phyloP scores from a whole-genome alignment of 1,139 yeast genomes.

The Geotrichum histeridarum region DNA sequence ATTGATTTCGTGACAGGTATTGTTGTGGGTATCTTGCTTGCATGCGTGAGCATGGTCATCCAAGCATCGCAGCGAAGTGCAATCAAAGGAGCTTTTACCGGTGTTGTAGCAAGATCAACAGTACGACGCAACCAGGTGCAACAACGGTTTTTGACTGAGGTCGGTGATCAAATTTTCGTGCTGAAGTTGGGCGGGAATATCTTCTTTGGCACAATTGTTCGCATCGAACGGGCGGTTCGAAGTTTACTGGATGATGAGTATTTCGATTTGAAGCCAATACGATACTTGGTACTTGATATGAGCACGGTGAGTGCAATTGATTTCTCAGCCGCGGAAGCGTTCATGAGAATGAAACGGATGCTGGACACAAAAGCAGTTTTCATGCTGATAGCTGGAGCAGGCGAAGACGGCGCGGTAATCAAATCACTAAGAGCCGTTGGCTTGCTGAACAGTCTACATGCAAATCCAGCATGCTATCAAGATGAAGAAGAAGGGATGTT shows the following conservation, averaged over 20 bases:
- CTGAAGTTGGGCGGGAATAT: conserved; percentile 80
- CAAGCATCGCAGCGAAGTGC: conserved; percentile 86
- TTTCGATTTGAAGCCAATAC: conserved; percentile 54
- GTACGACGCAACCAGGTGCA: conserved; percentile 89
- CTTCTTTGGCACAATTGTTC: conserved; percentile 92
- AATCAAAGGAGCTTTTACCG: conserved; percentile 79
- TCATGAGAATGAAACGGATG: conserved; percentile 76
- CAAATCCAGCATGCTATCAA: background rate
- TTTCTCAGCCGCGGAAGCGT: conserved; percentile 94
- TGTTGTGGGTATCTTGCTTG: conserved; percentile 80
- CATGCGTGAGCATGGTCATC: conserved; percentile 86
- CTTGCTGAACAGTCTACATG: conserved; percentile 45
- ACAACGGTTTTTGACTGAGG: conserved; percentile 74
- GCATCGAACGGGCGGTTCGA: conserved; percentile 73
- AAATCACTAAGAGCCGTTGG: conserved; percentile 66
- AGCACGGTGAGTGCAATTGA: conserved; percentile 78
- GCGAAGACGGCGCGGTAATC: conserved; percentile 52
- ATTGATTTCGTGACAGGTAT: conserved; percentile 94
- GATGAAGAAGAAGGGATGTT: conserved; percentile 9
- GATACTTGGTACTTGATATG: conserved; percentile 79
- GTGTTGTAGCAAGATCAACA: conserved; percentile 84
- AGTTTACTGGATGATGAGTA: conserved; percentile 51
- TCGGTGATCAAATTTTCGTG: conserved; percentile 87
- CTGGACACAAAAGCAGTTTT: conserved; percentile 65
- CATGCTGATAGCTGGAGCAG: conserved; percentile 74